Percentiles rank a stretch among this genome's conserved stretches.
Conservation (phyloP, 208 protist species). For the Strigomonas culicis region DNA sequence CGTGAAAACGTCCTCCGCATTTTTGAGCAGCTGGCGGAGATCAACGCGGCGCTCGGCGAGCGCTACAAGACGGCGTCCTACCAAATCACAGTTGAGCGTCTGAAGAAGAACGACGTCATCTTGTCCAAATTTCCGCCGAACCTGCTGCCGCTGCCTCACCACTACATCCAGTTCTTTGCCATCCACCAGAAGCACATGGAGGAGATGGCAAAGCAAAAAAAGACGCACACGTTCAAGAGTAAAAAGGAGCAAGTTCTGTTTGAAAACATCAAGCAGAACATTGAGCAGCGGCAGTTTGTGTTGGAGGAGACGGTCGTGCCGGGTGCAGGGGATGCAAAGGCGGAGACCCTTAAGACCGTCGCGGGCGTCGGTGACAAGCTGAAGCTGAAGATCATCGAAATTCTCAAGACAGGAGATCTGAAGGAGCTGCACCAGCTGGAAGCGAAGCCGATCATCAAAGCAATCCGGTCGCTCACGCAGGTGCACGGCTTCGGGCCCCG, state of each 20-base stretch:
- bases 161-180: conserved; percentile 18
- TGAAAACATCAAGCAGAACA: conserved; percentile 28
- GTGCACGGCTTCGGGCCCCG: conserved; percentile 87
- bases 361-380: conserved; percentile 68
- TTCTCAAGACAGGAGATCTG: conserved; percentile 74
- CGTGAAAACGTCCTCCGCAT: conserved; percentile 68
- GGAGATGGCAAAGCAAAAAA: conserved; percentile 6
- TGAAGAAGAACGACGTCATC: conserved; percentile 62
- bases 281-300: conserved; percentile 34
- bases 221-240: conserved; percentile 6
- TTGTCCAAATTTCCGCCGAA: conserved; percentile 71
- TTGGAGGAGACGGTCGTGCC: conserved; percentile 7
- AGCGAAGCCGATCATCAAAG: conserved; percentile 69
- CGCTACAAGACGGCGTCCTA: conserved; percentile 79
- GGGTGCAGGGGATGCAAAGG: neutral
- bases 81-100: conserved; percentile 39
- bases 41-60: conserved; percentile 76
- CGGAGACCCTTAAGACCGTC: conserved; percentile 19
- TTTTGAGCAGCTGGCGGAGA: conserved; percentile 74
- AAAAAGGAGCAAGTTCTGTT: conserved; percentile 4
- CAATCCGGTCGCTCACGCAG: conserved; percentile 73
- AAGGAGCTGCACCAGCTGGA: conserved; percentile 60
- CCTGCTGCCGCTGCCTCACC: conserved; percentile 46
- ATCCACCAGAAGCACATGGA: conserved; percentile 6
- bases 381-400: conserved; percentile 70